Evolutionary conservation across 2,329 filamentous ascomycete species (phyloP), one percentile per base, ranked within the genome.

Genomic region (Talaromyces sp.): DNA sequence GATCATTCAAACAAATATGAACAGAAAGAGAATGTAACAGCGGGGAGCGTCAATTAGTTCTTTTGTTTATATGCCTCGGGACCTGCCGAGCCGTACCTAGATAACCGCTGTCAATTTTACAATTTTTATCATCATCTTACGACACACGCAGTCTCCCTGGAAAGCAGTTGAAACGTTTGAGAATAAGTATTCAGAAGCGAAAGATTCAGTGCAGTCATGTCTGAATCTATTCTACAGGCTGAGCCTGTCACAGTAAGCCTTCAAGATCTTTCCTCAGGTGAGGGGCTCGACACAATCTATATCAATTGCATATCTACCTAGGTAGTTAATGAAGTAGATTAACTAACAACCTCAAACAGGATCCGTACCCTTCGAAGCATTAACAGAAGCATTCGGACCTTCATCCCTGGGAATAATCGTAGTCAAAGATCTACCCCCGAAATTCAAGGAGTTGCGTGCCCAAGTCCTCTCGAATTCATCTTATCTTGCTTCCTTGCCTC

Each of bases 321-420:
- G n/a, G n/a, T n/a, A n/a, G n/a, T n/a, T n/a, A n/a, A n/a, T 2
- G 17, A 54, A 33, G n/a, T 31, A 5, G 28, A 22, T 6, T 31
- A 22, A 33, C 40, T 45, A 33, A 52, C 17, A 57, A 17, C 11
- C 2, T 9, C 35, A 31, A 39, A 10, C 54, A 73, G 75, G 73
- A 51, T 65, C 69, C 5, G 69, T 80, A 45, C 71, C 77, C 6
- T 78, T 77, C 60, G 68, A 73, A 17, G 74, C 73, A 9, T 69
- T 80, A 11, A 73, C 76, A 33, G 70, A 88, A 65, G 94, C 94
- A 0, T 97, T 99, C 70, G 94, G 94, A 0, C 91, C 92, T 1
- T 85, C 89, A 25, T 96, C 91, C 2, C 79, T 97, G 11, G 94
- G 94, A 0, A 96, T 99, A 54, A 87, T 99, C 57, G 78, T 97